Evolutionary conservation across 441 rosid species (phyloP).

Genomic region (Arabidopsis hybrid): DNA sequence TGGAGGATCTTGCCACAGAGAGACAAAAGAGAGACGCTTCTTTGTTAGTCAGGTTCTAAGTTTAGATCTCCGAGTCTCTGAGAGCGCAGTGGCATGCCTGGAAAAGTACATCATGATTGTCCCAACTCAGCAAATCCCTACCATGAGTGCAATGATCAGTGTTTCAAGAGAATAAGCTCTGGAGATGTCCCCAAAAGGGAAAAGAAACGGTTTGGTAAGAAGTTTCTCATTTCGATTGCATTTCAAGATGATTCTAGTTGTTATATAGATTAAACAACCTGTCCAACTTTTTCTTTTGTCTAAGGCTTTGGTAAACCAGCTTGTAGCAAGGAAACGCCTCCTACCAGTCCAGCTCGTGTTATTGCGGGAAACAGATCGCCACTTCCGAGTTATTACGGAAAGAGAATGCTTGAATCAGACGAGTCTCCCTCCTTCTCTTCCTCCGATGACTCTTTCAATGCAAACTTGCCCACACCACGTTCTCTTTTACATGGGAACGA

Average conservation of each 20-base stretch:
- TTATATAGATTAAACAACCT: neutral
- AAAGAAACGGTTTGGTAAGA: neutral
- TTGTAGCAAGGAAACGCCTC: neutral
- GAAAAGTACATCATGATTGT: neutral
- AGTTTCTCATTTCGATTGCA: neutral
- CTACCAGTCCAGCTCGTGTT: neutral
- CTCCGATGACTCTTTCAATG: neutral
- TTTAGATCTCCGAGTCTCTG: neutral
- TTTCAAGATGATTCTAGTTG: neutral
- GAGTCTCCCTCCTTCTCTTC: neutral
- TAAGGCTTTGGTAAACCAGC: neutral
- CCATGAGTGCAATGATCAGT: neutral
- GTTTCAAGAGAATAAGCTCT: neutral
- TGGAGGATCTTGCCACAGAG: neutral
- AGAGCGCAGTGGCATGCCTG: neutral
- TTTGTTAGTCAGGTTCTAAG: neutral
- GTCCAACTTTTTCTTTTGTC: neutral
- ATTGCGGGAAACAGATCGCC: neutral
- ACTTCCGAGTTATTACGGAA: neutral
- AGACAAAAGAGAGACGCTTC: neutral
- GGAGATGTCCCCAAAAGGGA: neutral
- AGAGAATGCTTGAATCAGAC: constrained; percentile 2
- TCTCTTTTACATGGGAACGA: neutral
- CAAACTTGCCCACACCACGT: neutral
- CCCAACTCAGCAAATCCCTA: neutral